These are phyloP conservation scores for Rauvolfia tetraphylla DNA, from an alignment of 257 asterid species.

Conservation along the genomic window DNA sequence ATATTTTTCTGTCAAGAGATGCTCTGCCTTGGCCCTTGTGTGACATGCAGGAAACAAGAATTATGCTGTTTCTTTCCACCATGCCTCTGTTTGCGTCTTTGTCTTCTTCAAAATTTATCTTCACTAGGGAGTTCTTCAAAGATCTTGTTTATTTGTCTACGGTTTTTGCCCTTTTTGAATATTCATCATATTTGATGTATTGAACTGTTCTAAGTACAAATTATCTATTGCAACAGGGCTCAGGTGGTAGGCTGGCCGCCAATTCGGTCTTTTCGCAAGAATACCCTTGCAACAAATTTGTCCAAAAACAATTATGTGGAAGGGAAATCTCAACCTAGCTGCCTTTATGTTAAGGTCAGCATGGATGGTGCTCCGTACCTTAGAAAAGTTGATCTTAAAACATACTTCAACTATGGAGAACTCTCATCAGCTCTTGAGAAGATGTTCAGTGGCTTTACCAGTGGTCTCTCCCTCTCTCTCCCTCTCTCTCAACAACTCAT, in stretches of 20 bases:
- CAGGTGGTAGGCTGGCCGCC: conserved; percentile 97
- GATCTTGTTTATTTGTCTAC: background rate
- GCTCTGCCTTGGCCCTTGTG: background rate
- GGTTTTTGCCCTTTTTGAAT: background rate
- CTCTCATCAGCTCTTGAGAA: conserved; percentile 15
- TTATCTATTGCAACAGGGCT: conserved; percentile 45
- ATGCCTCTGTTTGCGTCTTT: background rate
- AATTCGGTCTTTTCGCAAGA: conserved; percentile 66
- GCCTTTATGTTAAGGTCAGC: conserved; percentile 19
- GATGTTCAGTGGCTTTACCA: conserved; percentile 20
- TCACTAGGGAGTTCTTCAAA: background rate
- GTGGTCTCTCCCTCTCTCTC: conserved; percentile 10
- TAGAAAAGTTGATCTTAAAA: conserved; percentile 21
- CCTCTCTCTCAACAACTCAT: background rate
- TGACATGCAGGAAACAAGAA: background rate
- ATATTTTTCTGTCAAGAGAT: background rate
- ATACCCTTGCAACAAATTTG: conserved; percentile 11
- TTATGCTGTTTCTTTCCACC: background rate
- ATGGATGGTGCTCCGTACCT: conserved; percentile 24
- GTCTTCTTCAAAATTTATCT: background rate
- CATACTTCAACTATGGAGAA: conserved; percentile 12
- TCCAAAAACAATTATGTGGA: conserved; percentile 3
- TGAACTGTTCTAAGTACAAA: background rate
- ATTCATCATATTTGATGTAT: background rate
- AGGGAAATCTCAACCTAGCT: conserved; percentile 4